Percentiles rank a stretch among this genome's conserved stretches.
Conservation (phyloP, 495 filamentous ascomycete species). For the Zalerion maritima region DNA sequence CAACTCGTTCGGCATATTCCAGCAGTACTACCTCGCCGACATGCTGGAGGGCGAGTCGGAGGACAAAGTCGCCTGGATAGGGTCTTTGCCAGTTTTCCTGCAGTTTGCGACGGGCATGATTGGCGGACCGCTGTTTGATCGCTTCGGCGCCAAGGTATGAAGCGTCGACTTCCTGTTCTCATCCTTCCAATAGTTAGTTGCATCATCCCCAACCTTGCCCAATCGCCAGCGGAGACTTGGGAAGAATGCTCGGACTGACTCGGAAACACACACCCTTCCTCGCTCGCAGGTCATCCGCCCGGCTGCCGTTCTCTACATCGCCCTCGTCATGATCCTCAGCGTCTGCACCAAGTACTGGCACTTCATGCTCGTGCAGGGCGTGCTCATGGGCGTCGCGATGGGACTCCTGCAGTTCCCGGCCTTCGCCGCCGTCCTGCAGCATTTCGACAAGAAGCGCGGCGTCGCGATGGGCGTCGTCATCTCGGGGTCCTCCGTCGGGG, state of each 20-base stretch:
- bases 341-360: slow-evolving; percentile 45
- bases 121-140: slow-evolving; percentile 37
- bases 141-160: slow-evolving; percentile 29
- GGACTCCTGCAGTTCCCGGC: slow-evolving; percentile 36
- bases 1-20: slow-evolving; percentile 50
- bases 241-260: slow-evolving; percentile 37
- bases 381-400: slow-evolving; percentile 37
- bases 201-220: slow-evolving; percentile 1
- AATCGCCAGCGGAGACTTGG: slow-evolving; percentile 37
- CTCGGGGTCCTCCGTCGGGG: slow-evolving; percentile 42
- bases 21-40: slow-evolving; percentile 41
- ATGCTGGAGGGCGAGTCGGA: slow-evolving; percentile 30
- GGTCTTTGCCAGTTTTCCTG: slow-evolving; percentile 34
- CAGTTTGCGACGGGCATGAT: slow-evolving; percentile 31
- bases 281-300: slow-evolving; percentile 29
- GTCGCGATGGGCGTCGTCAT: slow-evolving; percentile 40
- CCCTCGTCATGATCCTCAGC: slow-evolving; percentile 39
- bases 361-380: slow-evolving; percentile 45
- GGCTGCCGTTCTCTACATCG: slow-evolving; percentile 20
- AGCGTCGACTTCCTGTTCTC: not conserved
- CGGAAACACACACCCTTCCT: slow-evolving; percentile 3
- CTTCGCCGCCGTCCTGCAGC: slow-evolving; percentile 36
- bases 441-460: slow-evolving; percentile 38
- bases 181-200: not conserved
- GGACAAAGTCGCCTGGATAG: slow-evolving; percentile 47